Evolutionary conservation across 2,329 filamentous ascomycete genomes (phyloP).

Genomic region (Colletotrichum acutatum): DNA sequence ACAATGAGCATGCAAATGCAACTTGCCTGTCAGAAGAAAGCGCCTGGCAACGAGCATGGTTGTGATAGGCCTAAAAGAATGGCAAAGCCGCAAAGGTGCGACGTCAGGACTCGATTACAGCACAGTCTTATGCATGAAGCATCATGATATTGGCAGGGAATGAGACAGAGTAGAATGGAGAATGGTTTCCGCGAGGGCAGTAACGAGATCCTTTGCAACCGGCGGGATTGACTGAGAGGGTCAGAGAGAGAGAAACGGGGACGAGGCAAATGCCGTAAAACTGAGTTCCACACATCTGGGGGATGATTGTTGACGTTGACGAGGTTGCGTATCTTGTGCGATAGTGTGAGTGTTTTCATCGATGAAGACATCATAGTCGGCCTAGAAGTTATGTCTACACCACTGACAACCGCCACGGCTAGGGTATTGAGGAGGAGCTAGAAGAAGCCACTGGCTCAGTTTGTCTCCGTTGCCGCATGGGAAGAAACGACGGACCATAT

Average conservation of each 20-base stretch:
- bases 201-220: conserved; percentile 7
- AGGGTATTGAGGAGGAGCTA: conserved; percentile 27
- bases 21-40: not conserved
- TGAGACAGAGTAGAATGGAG: not conserved
- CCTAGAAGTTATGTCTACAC: conserved; percentile 25
- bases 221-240: not conserved
- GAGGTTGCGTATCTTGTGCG: conserved; percentile 16
- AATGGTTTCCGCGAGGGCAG: not conserved
- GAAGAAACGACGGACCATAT: conserved; percentile 24
- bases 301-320: not conserved
- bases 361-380: conserved; percentile 31
- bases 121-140: conserved; percentile 25
- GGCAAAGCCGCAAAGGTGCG: not conserved
- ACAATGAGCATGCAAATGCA: not conserved
- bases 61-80: conserved; percentile 15
- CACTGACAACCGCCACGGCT: conserved; percentile 24
- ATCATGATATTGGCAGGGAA: conserved; percentile 32
- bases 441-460: conserved; percentile 31
- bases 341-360: conserved; percentile 34
- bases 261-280: not conserved
- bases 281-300: not conserved
- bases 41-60: conserved; percentile 4
- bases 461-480: conserved; percentile 35
- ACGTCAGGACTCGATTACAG: conserved; percentile 6
- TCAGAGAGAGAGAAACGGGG: not conserved